phyloP scores from a whole-genome alignment of 75 land plant species.

The Chamaecyparis obtusa region DNA sequence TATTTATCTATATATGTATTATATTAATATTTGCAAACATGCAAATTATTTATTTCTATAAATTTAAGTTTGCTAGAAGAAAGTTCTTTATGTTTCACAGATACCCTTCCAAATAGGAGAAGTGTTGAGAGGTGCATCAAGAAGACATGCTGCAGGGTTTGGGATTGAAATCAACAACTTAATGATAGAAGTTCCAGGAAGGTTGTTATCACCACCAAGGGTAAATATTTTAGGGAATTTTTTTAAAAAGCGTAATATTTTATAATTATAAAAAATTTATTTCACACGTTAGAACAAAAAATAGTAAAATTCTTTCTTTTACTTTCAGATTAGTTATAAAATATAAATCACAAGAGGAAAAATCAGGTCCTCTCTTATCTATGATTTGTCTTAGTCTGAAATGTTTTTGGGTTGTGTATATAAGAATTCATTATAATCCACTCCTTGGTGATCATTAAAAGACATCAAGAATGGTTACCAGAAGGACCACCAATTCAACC shows the following conservation, averaged over 20 bases:
- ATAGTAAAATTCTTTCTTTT: neutral
- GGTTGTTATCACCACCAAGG: conserved; percentile 18
- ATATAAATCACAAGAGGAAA: neutral
- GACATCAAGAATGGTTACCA: no score
- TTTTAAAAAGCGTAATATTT: neutral
- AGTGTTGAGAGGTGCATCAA: neutral
- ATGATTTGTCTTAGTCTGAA: no score
- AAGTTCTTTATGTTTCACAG: neutral
- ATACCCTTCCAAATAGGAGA: neutral
- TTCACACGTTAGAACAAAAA: neutral
- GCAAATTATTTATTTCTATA: neutral
- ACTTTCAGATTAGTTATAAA: neutral
- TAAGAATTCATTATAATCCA: no score
- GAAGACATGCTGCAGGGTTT: conserved; percentile 12
- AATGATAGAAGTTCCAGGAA: conserved; percentile 17
- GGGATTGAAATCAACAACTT: conserved; percentile 16
- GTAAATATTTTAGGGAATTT: neutral
- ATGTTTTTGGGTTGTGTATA: no score
- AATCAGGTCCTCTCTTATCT: neutral
- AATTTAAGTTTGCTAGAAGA: neutral
- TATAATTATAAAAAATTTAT: neutral
- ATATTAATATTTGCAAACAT: neutral
- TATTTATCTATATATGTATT: neutral
- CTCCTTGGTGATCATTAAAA: no score
- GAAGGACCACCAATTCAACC: no score